Base-by-base conservation (phyloP, 2,329 filamentous ascomycete species). In the Periconia sp. region DNA sequence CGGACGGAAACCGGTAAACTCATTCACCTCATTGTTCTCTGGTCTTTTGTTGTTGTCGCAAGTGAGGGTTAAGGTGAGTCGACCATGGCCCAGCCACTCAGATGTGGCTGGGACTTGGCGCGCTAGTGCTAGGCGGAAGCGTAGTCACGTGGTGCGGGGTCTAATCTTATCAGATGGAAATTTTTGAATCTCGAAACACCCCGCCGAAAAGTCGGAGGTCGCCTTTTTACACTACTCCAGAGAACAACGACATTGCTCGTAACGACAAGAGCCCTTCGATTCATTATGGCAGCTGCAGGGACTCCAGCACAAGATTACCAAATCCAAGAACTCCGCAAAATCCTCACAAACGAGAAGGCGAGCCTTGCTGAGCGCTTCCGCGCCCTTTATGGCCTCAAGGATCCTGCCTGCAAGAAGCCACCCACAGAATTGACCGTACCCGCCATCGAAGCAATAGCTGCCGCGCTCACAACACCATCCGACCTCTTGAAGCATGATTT, bases 301-400 rank as follows among this genome's bases (percentile, higher is more conserved):
- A 40, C 36, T 5, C 15, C 50, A 9, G 35, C 44, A 25, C 46
- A 58, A 37, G 55, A 59, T 25, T 57, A 73, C 9, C 84, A 82
- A 32, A 79, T 90, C 56, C 62, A 76, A 43, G 75, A 79, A 45
- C 80, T 95, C 38, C 86, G 90, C 64, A 81, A 87, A 63, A 88
- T 86, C 46, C 84, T 99, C 47, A 86, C 81, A 60, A 87, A 88
- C 35, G 94, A 97, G 75, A 74, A 81, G 11, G 87, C 88, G 50
- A 85, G 92, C 32, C 87, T 99, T 40, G 87, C 92, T 26, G 80
- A 89, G 52, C 90, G 94, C 52, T 99, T 97, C 75, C 90, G 94
- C 61, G 92, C 94, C 30, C 88, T 99, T 59, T 99, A 99, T 78
- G 96, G 92, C 13, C 85, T 99, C 48, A 99, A 99, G 77, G 89